Base-by-base conservation (phyloP, 768 basidiomycete species). In the Infundibulicybe gibba region DNA sequence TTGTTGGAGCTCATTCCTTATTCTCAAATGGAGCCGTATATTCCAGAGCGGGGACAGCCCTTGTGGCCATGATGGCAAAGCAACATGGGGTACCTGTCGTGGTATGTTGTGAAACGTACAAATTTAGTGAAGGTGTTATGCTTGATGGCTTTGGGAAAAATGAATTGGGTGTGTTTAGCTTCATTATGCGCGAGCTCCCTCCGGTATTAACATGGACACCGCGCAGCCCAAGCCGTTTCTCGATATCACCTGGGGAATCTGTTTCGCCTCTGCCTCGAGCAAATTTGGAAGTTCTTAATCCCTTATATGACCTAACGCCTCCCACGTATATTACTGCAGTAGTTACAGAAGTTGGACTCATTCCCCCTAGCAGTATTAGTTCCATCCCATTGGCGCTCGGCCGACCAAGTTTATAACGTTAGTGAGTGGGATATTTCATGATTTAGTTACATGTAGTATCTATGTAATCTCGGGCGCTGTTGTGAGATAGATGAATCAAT, bases 21-120 rank as follows among this genome's bases (percentile, higher is more conserved):
- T 90, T 94, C 60, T 86, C 94, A 3, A 97, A 99, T 52, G 97
- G 97, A 6, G 83, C 92, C 2, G 89, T 98, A 2, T 95, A 88
- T 62, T 90, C 93, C 10, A 79, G 97, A 43, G 92, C 94, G 0
- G 97, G 97, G 20, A 98, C 94, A 3, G 95, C 95, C 0, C 77
- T 94, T 56, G 92, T 98, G 5, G 91, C 94, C 1, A 95, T 98
- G 94, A 84, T 97, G 76, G 90, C 92, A 1, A 91, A 90, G 64
- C 81, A 82, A 40, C 80, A 87, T 57, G 85, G 83, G 17, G 87
- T 97, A 0, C 95, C 97, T 4, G 94, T 98, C 6, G 81, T 99
- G 32, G 93, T 97, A 19, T 97, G 94, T 53, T 97, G 94, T 57
- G 97, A 98, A 68, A 99, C 97, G 3, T 98, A 98, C 71, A 99